Conservation (phyloP, 768 basidiomycete genomes). For the Naganishia randhawae region DNA sequence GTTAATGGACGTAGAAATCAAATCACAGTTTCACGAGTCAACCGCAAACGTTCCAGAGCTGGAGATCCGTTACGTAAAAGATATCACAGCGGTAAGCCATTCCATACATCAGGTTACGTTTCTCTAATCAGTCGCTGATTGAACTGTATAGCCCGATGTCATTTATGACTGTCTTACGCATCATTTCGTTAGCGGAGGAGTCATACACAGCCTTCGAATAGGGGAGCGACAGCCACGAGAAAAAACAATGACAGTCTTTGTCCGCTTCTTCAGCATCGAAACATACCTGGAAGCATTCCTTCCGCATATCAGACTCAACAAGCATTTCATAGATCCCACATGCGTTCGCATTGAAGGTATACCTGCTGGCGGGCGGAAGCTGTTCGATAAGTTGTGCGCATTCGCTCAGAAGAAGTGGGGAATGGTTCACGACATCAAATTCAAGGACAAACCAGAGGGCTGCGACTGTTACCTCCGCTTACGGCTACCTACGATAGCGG, state of each 20-base stretch:
- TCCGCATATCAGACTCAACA: constrained; percentile 1
- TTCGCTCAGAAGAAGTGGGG: background rate
- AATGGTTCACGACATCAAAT: background rate
- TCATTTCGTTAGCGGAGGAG: constrained; percentile 15
- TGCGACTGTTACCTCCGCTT: constrained; percentile 12
- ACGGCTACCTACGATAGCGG: constrained; percentile 4
- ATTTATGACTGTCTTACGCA: constrained; percentile 1
- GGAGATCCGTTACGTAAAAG: background rate
- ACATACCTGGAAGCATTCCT: constrained; percentile 19
- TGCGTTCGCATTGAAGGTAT: background rate
- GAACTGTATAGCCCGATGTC: background rate
- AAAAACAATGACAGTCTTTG: constrained; percentile 7
- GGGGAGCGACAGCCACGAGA: background rate
- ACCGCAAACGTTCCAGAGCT: constrained; percentile 1
- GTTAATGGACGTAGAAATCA: constrained; percentile 1
- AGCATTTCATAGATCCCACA: background rate
- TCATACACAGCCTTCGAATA: constrained; percentile 13
- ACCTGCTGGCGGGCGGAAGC: constrained; percentile 2
- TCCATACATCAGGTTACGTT: background rate
- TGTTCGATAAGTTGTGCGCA: background rate
- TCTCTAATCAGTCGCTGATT: background rate
- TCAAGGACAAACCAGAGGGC: constrained; percentile 19
- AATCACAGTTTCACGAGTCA: constrained; percentile 4
- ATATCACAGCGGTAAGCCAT: background rate
- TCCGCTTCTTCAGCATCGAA: constrained; percentile 19